Base-by-base conservation (phyloP, 148 eudicot genomes). In the Rhododendron simsii region DNA sequence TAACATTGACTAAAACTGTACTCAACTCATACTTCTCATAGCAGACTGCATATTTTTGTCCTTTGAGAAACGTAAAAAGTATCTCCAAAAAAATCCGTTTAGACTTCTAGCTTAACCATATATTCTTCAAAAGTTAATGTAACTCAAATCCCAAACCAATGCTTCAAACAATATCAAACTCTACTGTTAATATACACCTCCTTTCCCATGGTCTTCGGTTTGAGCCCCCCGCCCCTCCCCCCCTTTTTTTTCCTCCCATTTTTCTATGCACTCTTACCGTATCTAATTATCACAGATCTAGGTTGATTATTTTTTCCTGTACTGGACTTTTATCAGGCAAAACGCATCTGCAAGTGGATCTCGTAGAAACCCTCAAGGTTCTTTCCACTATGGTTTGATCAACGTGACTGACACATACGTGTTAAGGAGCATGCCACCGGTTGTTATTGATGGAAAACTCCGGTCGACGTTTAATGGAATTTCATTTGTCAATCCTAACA, bases 341-440 rank as follows among this genome's bases (percentile, higher is more conserved):
- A 98, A 98, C 69, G 92, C 83, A 39, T 80, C 95, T 79, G 96
- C 99, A 33, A 95, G 99, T 90, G 98, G 98, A 84, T 96, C 99
- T 80, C 95, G 99, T 39, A 95, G 96, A 15, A 98, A 98, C 84
- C 98, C 99, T 30, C 99, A 98, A 89, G 99, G 99, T 82, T 98
- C 99, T 35, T 98, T 93, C 81, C 98, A 94, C 76, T 98, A 98
- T 85, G 99, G 99, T 53, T 63, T n/a, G 26, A 93, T 98, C 81
- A 93, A 94, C 67, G 98, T 98, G 75, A 94, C 98, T 2, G 89
- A 94, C 63, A 83, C 84, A 28, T 95, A 95, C 57, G 23, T 91
- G 15, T 67, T 98, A 61, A 92, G 90, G 88, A 94, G 90, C 86
- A 82, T 91, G 86, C 98, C 99, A 80, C 98, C 95, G 5, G 79